These are phyloP conservation scores for Cucumis melo DNA, from an alignment of 306 rosid species.

Conservation along the genomic window DNA sequence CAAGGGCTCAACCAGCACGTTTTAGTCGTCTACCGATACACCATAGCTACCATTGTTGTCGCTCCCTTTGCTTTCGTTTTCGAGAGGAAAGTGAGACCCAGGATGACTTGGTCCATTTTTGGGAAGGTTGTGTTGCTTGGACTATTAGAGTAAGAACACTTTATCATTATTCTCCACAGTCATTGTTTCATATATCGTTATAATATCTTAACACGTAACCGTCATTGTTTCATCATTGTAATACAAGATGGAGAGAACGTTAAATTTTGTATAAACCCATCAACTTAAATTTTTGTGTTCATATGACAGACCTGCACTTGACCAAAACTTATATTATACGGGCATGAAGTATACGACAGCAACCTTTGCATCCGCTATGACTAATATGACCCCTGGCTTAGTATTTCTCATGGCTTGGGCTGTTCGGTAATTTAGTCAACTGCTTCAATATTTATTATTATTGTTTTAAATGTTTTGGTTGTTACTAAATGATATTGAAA, in stretches of 20 bases:
- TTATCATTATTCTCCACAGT: background rate
- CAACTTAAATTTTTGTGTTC: background rate
- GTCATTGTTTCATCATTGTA: background rate
- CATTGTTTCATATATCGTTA: background rate
- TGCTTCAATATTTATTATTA: background rate
- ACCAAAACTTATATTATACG: conserved; percentile 2
- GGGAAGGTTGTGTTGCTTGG: conserved; percentile 25
- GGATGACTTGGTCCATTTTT: conserved; percentile 26
- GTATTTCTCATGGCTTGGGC: background rate
- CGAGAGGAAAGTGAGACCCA: conserved; percentile 37
- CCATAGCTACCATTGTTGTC: conserved; percentile 15
- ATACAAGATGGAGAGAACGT: too few species aligned
- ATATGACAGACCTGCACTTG: background rate
- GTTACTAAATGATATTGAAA: background rate
- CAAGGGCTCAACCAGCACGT: conserved; percentile 24
- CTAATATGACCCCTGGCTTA: background rate
- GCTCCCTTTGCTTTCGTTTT: conserved; percentile 20
- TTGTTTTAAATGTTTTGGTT: background rate
- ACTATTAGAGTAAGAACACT: conserved; percentile 13
- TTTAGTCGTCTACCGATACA: conserved; percentile 14
- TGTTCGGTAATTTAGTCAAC: background rate
- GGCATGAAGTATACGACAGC: conserved; percentile 9
- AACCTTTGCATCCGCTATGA: conserved; percentile 6
- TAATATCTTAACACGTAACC: background rate
- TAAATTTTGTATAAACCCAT: too few species aligned